A percentile compares a stretch with the other conserved stretches of the same genome.
phyloP scores from a whole-genome alignment of 805 yeast genomes.

The Metschnikowia continentalis region DNA sequence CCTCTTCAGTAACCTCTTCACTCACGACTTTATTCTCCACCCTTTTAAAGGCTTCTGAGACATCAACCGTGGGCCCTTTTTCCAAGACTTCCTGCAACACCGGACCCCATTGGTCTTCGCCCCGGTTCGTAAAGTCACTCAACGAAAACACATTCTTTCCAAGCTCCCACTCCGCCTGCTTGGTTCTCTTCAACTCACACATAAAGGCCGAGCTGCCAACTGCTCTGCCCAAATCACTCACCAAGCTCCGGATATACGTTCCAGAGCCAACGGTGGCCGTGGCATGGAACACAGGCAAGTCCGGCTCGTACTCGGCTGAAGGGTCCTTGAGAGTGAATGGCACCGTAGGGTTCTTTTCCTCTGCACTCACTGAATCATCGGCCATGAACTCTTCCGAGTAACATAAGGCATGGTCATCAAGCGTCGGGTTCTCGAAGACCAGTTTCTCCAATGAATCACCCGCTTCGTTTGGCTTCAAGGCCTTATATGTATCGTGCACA shows the following conservation, averaged over 20 bases:
- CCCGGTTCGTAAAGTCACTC: conserved; percentile 58
- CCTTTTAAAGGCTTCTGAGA: conserved; percentile 21
- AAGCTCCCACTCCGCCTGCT: conserved; percentile 84
- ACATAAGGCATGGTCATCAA: conserved; percentile 59
- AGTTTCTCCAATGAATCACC: conserved; percentile 44
- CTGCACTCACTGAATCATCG: conserved; percentile 26
- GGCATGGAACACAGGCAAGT: conserved; percentile 70
- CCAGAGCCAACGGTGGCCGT: conserved; percentile 86
- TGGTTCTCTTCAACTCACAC: conserved; percentile 70
- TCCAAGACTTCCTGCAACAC: conserved; percentile 55
- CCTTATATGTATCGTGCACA: conserved; percentile 51
- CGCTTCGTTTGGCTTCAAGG: conserved; percentile 41
- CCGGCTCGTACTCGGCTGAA: conserved; percentile 38
- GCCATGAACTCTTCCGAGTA: conserved; percentile 54
- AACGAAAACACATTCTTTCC: conserved; percentile 64
- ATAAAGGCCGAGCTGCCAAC: conserved; percentile 80
- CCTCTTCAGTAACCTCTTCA: neutral
- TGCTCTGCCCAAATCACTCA: conserved; percentile 85
- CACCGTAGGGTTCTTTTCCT: conserved; percentile 35
- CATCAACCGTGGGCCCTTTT: conserved; percentile 22
- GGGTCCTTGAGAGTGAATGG: conserved; percentile 37
- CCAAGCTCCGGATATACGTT: conserved; percentile 84
- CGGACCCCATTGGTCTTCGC: conserved; percentile 66
- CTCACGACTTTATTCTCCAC: conserved; percentile 3
- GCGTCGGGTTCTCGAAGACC: conserved; percentile 48